These are phyloP conservation scores for Cymbopogon citratus DNA, from an alignment of 176 grass and related monocot genomes.

Conservation along the genomic window DNA sequence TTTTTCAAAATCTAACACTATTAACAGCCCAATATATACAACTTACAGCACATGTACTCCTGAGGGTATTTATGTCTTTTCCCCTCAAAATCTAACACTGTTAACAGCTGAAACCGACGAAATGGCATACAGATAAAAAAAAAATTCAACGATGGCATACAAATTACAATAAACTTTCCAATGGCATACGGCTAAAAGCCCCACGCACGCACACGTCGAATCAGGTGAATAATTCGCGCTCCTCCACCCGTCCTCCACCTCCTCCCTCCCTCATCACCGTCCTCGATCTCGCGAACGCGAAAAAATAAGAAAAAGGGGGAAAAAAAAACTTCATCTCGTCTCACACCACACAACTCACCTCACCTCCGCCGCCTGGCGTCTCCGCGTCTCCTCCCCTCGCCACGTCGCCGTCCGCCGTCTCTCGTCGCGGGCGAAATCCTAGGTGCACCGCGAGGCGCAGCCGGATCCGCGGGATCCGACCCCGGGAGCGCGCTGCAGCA, in stretches of 20 bases:
- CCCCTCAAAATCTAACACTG: too few relatives aligned
- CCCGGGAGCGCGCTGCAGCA: not conserved
- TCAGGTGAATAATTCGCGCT: conserved; percentile 60
- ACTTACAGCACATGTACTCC: too few relatives aligned
- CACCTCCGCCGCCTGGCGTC: conserved; percentile 21
- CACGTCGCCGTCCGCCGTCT: not conserved
- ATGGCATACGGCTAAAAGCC: too few relatives aligned
- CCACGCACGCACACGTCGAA: conserved; percentile 16
- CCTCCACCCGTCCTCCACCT: conserved; percentile 41
- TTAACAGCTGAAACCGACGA: too few relatives aligned
- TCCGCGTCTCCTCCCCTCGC: not conserved
- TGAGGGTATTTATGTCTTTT: too few relatives aligned
- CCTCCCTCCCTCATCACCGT: conserved; percentile 7
- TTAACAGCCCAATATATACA: too few relatives aligned
- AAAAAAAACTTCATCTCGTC: conserved; percentile 16
- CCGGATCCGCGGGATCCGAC: conserved; percentile 30
- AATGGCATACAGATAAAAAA: too few relatives aligned
- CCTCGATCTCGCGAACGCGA: conserved; percentile 40
- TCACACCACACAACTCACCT: conserved; percentile 11
- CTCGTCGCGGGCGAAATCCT: conserved; percentile 3
- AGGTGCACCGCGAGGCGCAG: conserved; percentile 5
- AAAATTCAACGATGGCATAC: too few relatives aligned
- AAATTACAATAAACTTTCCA: too few relatives aligned
- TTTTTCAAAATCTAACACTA: too few relatives aligned
- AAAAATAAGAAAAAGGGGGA: not conserved